Evolutionary conservation across 2,329 filamentous ascomycete species (phyloP).

Genomic region (Aspergillus neoniger): DNA sequence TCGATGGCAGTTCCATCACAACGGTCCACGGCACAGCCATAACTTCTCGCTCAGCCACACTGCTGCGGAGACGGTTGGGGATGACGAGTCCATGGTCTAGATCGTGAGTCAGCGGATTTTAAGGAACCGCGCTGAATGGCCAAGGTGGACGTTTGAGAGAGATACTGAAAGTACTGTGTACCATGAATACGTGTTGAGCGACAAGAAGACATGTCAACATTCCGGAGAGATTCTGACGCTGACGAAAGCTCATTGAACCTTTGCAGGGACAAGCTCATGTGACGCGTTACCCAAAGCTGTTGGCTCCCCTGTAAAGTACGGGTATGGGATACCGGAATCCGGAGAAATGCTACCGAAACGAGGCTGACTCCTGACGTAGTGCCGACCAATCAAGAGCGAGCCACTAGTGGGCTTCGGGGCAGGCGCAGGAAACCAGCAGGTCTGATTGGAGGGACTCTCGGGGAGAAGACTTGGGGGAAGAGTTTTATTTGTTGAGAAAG

Average conservation of each 20-base stretch:
- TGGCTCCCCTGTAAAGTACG: not conserved
- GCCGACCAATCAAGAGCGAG: not conserved
- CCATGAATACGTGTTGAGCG: not conserved
- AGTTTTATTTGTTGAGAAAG: not conserved
- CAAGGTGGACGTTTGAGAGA: no score
- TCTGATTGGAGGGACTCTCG: not conserved
- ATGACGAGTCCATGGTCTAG: not conserved
- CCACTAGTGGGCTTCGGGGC: not conserved
- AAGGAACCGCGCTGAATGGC: not conserved
- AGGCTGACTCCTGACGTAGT: constrained; percentile 3
- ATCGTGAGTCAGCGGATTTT: not conserved
- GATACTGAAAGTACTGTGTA: not conserved
- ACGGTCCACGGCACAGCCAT: not conserved
- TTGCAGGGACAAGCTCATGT: not conserved
- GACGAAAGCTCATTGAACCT: not conserved
- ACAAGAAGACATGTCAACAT: not conserved
- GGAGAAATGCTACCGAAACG: not conserved
- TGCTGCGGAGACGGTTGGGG: not conserved
- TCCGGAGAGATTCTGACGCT: not conserved
- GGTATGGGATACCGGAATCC: not conserved
- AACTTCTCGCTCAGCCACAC: not conserved
- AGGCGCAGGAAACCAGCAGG: not conserved
- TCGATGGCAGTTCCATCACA: not conserved
- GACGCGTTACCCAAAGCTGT: constrained; percentile 10
- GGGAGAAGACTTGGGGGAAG: no score